phyloP scores from a whole-genome alignment of 441 rosid genomes.

The Erodium texanum region DNA sequence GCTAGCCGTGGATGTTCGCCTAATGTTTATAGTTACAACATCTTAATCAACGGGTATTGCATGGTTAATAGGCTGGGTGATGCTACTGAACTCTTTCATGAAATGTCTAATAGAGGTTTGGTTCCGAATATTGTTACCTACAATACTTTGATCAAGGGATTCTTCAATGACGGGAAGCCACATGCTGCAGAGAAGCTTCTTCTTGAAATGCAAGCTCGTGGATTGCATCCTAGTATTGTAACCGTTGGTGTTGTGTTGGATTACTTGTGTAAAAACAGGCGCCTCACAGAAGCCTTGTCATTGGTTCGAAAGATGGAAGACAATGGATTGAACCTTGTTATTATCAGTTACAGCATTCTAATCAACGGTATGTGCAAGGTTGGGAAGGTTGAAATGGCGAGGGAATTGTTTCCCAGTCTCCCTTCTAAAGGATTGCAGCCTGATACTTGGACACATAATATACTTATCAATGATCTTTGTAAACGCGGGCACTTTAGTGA shows the following conservation, averaged over 20 bases:
- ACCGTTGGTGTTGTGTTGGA: slow-evolving; percentile 17
- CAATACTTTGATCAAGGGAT: neutral
- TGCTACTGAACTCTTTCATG: too few species aligned
- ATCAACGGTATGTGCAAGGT: slow-evolving; percentile 30
- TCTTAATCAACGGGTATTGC: too few species aligned
- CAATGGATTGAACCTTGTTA: slow-evolving; percentile 15
- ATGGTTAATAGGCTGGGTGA: too few species aligned
- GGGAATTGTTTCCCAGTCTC: slow-evolving; percentile 21
- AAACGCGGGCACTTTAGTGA: slow-evolving; percentile 12
- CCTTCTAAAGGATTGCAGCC: slow-evolving; percentile 17
- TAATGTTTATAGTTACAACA: too few species aligned
- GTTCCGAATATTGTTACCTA: too few species aligned
- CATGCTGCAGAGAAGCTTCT: neutral
- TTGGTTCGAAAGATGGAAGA: slow-evolving; percentile 16
- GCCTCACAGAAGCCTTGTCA: slow-evolving; percentile 11
- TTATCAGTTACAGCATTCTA: slow-evolving; percentile 19
- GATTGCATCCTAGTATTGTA: neutral
- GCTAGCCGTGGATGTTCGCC: too few species aligned
- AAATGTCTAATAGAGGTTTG: too few species aligned
- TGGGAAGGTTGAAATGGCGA: slow-evolving; percentile 26
- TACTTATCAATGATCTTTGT: slow-evolving; percentile 21
- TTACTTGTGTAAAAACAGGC: slow-evolving; percentile 20
- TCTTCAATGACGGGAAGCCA: neutral
- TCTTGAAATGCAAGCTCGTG: neutral
- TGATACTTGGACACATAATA: slow-evolving; percentile 12